Percentiles rank a stretch among this genome's conserved stretches.
Conservation (phyloP, 345 rosid species). For the Gossypium ekmanianum region DNA sequence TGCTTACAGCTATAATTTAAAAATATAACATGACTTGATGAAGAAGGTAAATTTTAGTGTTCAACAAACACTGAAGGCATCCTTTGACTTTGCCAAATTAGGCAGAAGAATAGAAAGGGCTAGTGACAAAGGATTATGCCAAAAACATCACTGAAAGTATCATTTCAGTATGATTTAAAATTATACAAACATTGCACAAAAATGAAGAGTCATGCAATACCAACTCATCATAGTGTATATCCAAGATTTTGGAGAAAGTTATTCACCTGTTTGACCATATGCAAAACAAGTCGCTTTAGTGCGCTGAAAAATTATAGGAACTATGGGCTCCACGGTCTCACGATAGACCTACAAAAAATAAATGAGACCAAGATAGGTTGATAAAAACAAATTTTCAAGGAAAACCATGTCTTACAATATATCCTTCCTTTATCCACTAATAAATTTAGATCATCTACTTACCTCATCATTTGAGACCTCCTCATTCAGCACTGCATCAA, state of each 20-base stretch:
- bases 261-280: slow-evolving; percentile 92
- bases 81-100: background rate
- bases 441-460: slow-evolving; percentile 16
- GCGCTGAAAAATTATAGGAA: slow-evolving; percentile 88
- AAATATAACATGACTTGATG: background rate
- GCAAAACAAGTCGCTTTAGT: slow-evolving; percentile 99
- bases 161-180: background rate
- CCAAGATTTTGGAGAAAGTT: slow-evolving; percentile 4
- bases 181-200: background rate
- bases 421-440: background rate
- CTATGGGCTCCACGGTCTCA: slow-evolving; percentile 96
- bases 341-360: slow-evolving; percentile 60
- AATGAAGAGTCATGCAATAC: background rate
- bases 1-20: slow-evolving; percentile 2
- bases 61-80: background rate
- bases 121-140: background rate
- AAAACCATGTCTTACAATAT: background rate
- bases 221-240: background rate
- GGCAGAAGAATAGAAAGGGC: background rate
- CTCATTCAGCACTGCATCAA: slow-evolving; percentile 92
- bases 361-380: slow-evolving; percentile 5
- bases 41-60: background rate
- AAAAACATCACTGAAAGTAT: no score
- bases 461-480: slow-evolving; percentile 99
- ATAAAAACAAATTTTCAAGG: slow-evolving; percentile 5